These are phyloP conservation scores for Candida nemodendra DNA, from an alignment of 805 yeast genomes.

Conservation along the genomic window DNA sequence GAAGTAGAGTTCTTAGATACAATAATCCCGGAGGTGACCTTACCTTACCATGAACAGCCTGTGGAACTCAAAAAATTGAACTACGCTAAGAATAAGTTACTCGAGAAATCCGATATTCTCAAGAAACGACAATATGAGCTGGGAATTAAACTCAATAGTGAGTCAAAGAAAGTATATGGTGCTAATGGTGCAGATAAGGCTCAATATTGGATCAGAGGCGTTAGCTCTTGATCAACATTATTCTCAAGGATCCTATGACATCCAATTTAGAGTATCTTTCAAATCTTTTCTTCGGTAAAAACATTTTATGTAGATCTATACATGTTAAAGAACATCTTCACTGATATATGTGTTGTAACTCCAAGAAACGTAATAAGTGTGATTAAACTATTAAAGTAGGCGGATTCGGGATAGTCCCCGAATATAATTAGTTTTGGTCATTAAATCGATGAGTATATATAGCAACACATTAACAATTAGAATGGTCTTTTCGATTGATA, in stretches of 20 bases:
- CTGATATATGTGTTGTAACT: no score
- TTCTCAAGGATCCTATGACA: neutral
- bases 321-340: no score
- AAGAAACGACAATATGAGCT: conserved; percentile 31
- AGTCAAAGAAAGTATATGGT: conserved; percentile 30
- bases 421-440: no score
- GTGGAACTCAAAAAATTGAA: conserved; percentile 27
- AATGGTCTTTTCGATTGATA: conserved; percentile 14
- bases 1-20: conserved; percentile 32
- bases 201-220: conserved; percentile 57
- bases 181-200: conserved; percentile 39
- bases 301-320: no score
- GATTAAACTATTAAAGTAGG: no score
- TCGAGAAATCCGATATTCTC: conserved; percentile 26
- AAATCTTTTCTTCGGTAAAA: no score
- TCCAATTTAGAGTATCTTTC: no score
- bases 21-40: conserved; percentile 23
- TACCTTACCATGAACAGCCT: conserved; percentile 16
- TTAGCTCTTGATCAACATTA: conserved; percentile 33
- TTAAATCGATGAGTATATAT: no score
- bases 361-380: no score
- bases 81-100: conserved; percentile 29
- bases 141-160: conserved; percentile 28
- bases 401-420: no score
- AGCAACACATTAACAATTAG: conserved; percentile 22